Evolutionary conservation across 331 rosid species (phyloP).

Genomic region (Spiraea crenata): DNA sequence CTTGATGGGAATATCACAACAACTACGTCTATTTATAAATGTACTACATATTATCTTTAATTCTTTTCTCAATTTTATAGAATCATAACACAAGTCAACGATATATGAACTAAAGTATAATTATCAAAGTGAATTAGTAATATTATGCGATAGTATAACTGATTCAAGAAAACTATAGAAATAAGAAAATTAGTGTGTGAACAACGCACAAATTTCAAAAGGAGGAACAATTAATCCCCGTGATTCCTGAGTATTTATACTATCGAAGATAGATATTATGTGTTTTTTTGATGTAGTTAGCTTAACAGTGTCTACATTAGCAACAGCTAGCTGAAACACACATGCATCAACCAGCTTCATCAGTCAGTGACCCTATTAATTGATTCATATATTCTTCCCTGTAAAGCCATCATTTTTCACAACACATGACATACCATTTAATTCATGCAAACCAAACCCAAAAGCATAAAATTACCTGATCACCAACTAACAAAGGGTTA

Average conservation of each 20-base stretch:
- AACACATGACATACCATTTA: neutral
- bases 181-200: too few species aligned
- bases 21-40: too few species aligned
- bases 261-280: neutral
- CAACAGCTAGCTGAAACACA: slow-evolving; percentile 43
- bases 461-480: neutral
- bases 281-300: slow-evolving; percentile 29
- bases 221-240: slow-evolving; percentile 60
- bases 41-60: too few species aligned
- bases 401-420: slow-evolving; percentile 6
- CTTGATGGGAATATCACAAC: too few species aligned
- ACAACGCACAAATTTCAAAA: slow-evolving; percentile 13
- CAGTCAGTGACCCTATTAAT: neutral
- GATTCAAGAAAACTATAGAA: too few species aligned
- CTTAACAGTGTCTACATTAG: slow-evolving; percentile 48
- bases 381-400: neutral
- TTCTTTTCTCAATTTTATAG: too few species aligned
- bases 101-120: too few species aligned
- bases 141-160: too few species aligned
- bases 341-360: slow-evolving; percentile 28
- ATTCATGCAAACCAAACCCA: neutral
- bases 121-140: too few species aligned
- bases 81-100: too few species aligned
- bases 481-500: neutral
- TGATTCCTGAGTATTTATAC: slow-evolving; percentile 48